phyloP scores from a whole-genome alignment of 352 stramenopile genomes.

The Albugo candida region DNA sequence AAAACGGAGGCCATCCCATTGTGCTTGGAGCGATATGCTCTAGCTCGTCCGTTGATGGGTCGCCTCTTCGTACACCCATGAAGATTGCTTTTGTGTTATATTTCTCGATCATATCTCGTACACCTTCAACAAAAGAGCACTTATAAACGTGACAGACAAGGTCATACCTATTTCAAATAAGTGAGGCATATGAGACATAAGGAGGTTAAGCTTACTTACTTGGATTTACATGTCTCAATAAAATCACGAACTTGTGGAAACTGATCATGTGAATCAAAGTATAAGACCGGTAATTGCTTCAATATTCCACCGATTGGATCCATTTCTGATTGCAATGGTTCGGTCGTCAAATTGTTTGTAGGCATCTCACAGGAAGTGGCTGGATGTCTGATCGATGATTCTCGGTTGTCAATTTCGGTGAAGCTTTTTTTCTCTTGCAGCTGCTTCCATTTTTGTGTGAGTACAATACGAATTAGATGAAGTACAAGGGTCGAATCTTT shows the following conservation, averaged over 20 bases:
- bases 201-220: constrained; percentile 11
- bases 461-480: constrained; percentile 69
- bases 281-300: constrained; percentile 73
- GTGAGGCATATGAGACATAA: constrained; percentile 1
- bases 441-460: constrained; percentile 45
- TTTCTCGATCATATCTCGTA: constrained; percentile 78
- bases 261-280: constrained; percentile 91
- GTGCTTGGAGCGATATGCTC: constrained; percentile 74
- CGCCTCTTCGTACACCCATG: constrained; percentile 78
- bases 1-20: constrained; percentile 86
- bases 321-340: constrained; percentile 12
- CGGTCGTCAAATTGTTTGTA: constrained; percentile 22
- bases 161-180: constrained; percentile 11
- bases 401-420: neutral
- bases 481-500: constrained; percentile 86
- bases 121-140: constrained; percentile 84
- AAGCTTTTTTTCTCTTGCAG: neutral
- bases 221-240: constrained; percentile 45
- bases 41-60: constrained; percentile 84
- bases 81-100: constrained; percentile 75
- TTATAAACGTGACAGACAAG: constrained; percentile 65
- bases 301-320: no score
- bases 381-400: neutral
- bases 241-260: constrained; percentile 86
- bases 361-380: neutral